Percentiles rank a stretch among this genome's conserved stretches.
Conservation (phyloP, 257 asterid species). For the Nicotiana benthamiana region DNA sequence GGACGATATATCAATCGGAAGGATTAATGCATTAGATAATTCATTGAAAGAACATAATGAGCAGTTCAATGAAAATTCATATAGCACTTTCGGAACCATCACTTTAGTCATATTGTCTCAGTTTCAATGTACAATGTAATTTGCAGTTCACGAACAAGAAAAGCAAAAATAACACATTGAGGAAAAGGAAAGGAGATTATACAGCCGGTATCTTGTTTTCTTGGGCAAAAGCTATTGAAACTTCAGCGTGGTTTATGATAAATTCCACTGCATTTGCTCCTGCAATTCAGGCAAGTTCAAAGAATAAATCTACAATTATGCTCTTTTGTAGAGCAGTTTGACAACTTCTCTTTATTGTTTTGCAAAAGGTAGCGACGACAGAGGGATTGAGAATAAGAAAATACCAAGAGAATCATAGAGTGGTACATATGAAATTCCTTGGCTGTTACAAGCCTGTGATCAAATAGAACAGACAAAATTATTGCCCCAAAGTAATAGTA, state of each 20-base stretch:
- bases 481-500: not conserved
- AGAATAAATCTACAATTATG: not conserved
- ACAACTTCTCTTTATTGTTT: not conserved
- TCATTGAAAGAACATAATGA: conserved; percentile 8
- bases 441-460: conserved; percentile 80
- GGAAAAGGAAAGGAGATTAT: conserved; percentile 10
- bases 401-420: conserved; percentile 84
- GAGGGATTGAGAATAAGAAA: conserved; percentile 3
- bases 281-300: conserved; percentile 18
- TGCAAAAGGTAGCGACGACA: not conserved
- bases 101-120: not conserved
- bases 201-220: conserved; percentile 71
- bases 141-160: not conserved
- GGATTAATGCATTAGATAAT: not conserved
- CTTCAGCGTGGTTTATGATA: conserved; percentile 89
- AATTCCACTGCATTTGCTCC: conserved; percentile 94
- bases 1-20: not conserved
- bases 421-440: conserved; percentile 72
- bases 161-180: not conserved
- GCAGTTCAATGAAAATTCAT: not conserved
- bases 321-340: not conserved
- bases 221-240: conserved; percentile 68
- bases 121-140: not conserved
- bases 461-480: conserved; percentile 10
- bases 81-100: not conserved